Base-by-base conservation (phyloP, 495 filamentous ascomycete genomes). In the Cenococcum geophilum region DNA sequence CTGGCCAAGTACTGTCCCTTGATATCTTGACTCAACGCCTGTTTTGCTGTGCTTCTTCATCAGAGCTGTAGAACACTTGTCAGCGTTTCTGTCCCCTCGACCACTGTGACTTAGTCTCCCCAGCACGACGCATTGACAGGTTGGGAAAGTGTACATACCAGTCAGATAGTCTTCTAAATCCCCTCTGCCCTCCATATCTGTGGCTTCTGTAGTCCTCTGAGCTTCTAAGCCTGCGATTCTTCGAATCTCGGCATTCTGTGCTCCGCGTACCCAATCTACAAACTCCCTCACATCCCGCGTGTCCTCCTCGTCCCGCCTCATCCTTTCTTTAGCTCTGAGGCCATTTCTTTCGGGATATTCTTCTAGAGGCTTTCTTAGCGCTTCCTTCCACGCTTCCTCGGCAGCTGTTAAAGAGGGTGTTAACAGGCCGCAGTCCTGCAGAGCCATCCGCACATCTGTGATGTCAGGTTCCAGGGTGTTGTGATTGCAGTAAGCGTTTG, bases 11-110 rank as follows among this genome's bases (percentile, higher is more conserved):
- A 90, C 78, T 4, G 91, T 95, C 2, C 89, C 89, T 35, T 84
- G 79, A 72, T 86, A 95, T 62, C 91, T 82, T 10, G 86, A 83
- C 62, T 92, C 89, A 63, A 93, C 89, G 35, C 85, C 85, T 4
- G 83, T 88, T 68, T 91, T 92, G 72, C 82, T 89, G 71, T 92
- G 87, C 60, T 91, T 92, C 69, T 89, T 88, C 72, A 91, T 93
- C 59, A 96, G 76, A 18, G 58, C 73, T 71, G 43, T 3, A 40
- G 23, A 25, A 6, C 4, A 21, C n/a, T n/a, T 52, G 37, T 63
- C 60, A 64, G 60, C 48, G 1, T 25, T 27, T 18, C 20, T 16
- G 21, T 23, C 5, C 10, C 2, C 18, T 25, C 8, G 1, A 32
- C 14, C 0, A 23, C 21, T 2, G 50, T 9, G 21, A 4, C 4